phyloP scores from a whole-genome alignment of 2,329 filamentous ascomycete species.

The Emericellopsis atlantica region DNA sequence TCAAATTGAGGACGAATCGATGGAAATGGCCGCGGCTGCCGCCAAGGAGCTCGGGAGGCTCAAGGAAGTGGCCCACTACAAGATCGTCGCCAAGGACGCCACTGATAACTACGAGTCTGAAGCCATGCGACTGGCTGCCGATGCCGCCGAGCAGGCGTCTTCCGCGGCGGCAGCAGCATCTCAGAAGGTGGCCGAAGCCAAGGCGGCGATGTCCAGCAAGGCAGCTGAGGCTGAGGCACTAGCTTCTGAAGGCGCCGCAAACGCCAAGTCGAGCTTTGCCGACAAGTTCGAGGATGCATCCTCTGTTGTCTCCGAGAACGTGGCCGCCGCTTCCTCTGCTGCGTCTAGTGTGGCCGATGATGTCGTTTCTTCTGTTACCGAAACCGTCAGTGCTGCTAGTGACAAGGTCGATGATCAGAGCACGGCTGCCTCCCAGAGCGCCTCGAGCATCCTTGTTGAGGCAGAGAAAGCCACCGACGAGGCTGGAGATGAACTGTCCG shows the following conservation, averaged over 20 bases:
- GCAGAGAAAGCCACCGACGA: slow-evolving; percentile 1
- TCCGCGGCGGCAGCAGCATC: slow-evolving; percentile 7
- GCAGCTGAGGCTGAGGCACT: slow-evolving; percentile 12
- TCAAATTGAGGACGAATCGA: slow-evolving; percentile 64
- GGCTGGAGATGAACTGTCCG: slow-evolving; percentile 1
- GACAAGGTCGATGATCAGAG: slow-evolving; percentile 1
- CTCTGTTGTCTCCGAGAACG: slow-evolving; percentile 8
- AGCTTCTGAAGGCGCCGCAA: slow-evolving; percentile 3
- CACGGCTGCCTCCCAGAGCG: slow-evolving; percentile 4
- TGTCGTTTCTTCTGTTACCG: not conserved
- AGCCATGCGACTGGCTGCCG: slow-evolving; percentile 43
- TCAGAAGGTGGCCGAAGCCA: slow-evolving; percentile 7
- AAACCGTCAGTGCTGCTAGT: not conserved
- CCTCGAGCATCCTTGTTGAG: slow-evolving; percentile 4
- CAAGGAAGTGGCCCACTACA: slow-evolving; percentile 77
- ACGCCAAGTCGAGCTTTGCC: slow-evolving; percentile 20
- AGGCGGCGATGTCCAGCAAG: slow-evolving; percentile 6
- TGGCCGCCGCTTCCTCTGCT: slow-evolving; percentile 3
- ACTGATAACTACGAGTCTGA: slow-evolving; percentile 70
- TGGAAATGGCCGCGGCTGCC: slow-evolving; percentile 65
- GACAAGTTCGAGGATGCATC: slow-evolving; percentile 18
- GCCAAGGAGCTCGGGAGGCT: slow-evolving; percentile 69
- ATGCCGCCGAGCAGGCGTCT: slow-evolving; percentile 5
- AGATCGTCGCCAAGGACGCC: slow-evolving; percentile 61
- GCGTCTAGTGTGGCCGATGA: not conserved